Base-by-base conservation (phyloP, 106 monocot species). In the Apostasia shenzhenica region DNA sequence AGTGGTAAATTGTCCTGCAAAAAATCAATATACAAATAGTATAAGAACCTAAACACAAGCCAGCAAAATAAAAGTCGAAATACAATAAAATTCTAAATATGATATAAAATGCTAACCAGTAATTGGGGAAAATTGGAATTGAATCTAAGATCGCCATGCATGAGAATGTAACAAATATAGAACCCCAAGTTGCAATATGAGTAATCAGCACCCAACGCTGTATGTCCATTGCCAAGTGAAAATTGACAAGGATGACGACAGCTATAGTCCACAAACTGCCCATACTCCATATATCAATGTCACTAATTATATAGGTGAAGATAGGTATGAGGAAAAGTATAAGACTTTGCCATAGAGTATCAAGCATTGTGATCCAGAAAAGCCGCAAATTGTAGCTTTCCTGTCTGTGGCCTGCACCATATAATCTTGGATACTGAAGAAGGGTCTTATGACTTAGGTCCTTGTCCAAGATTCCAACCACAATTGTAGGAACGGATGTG, bases 271-370 rank as follows among this genome's bases (percentile, higher is more conserved):
- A 95, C 71, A 95, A 69, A 73, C 91, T 91, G 52, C 95, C 95
- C 77, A 95, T 57, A 71, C 88, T 91, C 95, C 95, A 95, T 67
- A 95, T 95, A 66, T 95, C 95, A 67, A 91, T 82, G 54, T 85
- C 63, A 70, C 83, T 95, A 73, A 80, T 81, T 55, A 61, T 79
- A 72, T 91, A 95, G 7, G 80, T 86, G 68, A 88, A 80, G 60
- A 91, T 68, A 41, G 95, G 95, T 6, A 95, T 83, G 75, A 82
- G 89, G 68, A 95, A 95, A 13, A 95, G 91, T 44, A 95, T 88
- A 81, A 95, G 88, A 74, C 95, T 95, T 79, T 95, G 95, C 95
- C 95, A 95, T 9, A 95, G 63, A 45, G 95, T 95, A 77, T 95
- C 95, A 43, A 81, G 60, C 88, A 95, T 95, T 70, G 88, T 95